Base-by-base conservation (phyloP, 305 asterid species). In the Galium porrigens region DNA sequence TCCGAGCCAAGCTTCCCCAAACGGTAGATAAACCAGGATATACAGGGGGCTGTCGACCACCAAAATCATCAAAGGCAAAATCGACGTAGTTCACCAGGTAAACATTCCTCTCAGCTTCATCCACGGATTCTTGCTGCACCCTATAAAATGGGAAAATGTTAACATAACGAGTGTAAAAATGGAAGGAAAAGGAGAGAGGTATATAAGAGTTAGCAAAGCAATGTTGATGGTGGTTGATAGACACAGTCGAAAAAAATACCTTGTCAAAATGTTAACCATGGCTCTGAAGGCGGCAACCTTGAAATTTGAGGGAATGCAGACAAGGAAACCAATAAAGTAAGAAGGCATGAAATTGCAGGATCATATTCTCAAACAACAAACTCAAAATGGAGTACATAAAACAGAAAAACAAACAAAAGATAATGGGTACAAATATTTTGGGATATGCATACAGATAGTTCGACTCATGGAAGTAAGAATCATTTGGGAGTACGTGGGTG, bases 251-350 rank as follows among this genome's bases (percentile, higher is more conserved):
- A 58, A 55, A 49, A 39, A n/a, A 29, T 84, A 92, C 99, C 99
- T 81, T 66, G 99, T 89, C 80, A 92, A 83, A 78, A 92, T 92
- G 73, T 92, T 92, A 75, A 92, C 99, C 99, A 89, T 92, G 61
- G 99, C 99, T 83, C 99, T 89, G 83, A 92, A 92, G 73, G 99
- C 99, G 55, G 99, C 99, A 78, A 92, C 99, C 99, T 92, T 84
- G 78, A 76, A 48, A 53, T 22, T 37, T 42, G 72, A 41, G 39
- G 73, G 65, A 70, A 82, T 65, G 54, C 48, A 53, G 61, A 22
- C 52, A 5, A 22, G 4, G 42, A 44, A 56, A 6, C 36, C 11
- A 55, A 51, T 20, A 33, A 58, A 71, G 29, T 64, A 46, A 64
- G 63, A 60, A 29, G 20, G 39, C 44, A 53, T 73, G 20, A 53